Evolutionary conservation across 768 basidiomycete genomes (phyloP).

Genomic region (Suillus subluteus): DNA sequence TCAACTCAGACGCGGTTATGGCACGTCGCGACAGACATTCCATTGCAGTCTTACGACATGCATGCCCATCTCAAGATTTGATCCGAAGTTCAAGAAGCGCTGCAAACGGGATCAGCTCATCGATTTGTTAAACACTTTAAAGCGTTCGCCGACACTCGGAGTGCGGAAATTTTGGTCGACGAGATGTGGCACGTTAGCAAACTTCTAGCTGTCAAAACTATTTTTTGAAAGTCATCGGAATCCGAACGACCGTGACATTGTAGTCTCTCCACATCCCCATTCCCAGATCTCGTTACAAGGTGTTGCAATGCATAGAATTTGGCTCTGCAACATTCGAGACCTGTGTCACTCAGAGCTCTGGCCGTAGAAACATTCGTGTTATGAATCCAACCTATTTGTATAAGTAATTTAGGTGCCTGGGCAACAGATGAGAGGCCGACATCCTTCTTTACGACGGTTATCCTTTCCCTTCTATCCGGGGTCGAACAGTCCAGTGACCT

Average conservation of each 20-base stretch:
- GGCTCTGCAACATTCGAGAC: not conserved
- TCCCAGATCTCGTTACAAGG: not conserved
- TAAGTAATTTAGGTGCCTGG: not conserved
- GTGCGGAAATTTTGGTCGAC: not conserved
- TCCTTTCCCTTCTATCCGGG: not conserved
- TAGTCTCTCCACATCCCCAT: not conserved
- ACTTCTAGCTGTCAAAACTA: not conserved
- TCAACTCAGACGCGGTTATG: not conserved
- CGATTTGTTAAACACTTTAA: not conserved
- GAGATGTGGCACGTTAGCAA: not conserved
- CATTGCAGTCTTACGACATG: not conserved
- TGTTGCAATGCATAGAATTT: not conserved
- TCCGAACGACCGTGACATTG: not conserved
- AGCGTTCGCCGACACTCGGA: not conserved
- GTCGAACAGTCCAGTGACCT: not conserved
- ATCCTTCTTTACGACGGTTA: not conserved
- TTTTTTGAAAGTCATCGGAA: not conserved
- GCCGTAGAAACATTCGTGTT: not conserved
- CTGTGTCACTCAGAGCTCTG: not conserved
- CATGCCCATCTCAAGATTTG: not conserved
- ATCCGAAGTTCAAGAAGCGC: not conserved
- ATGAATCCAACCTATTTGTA: not conserved
- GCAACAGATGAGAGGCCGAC: not conserved
- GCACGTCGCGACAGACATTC: not conserved
- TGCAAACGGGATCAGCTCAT: not conserved